phyloP scores from a whole-genome alignment of 805 yeast species.

The Isabelozyma pseudorhagii region DNA sequence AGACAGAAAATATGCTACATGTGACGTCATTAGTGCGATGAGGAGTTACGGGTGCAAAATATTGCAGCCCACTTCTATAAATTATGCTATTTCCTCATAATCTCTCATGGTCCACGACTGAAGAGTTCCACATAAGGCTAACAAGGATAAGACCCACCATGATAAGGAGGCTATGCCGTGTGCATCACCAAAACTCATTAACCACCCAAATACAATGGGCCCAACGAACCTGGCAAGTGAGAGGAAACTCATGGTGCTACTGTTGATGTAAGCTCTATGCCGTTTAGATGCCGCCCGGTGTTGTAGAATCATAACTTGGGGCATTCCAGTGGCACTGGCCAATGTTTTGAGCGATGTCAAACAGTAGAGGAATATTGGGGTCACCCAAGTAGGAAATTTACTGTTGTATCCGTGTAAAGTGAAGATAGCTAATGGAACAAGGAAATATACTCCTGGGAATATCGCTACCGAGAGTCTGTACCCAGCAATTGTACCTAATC shows the following conservation, averaged over 20 bases:
- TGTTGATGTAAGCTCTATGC: slow-evolving; percentile 35
- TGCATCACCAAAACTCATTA: slow-evolving; percentile 30
- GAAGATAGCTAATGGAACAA: slow-evolving; percentile 29
- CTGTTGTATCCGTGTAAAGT: slow-evolving; percentile 24
- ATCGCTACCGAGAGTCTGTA: slow-evolving; percentile 28
- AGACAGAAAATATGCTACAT: too few species aligned
- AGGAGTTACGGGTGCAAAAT: neutral
- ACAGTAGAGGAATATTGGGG: slow-evolving; percentile 23
- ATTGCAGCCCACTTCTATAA: slow-evolving; percentile 3
- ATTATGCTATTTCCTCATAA: slow-evolving; percentile 14
- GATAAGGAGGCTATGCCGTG: slow-evolving; percentile 22
- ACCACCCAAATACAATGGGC: slow-evolving; percentile 30
- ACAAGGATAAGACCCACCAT: slow-evolving; percentile 32
- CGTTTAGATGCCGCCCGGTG: slow-evolving; percentile 33
- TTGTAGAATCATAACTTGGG: slow-evolving; percentile 30
- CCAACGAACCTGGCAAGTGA: slow-evolving; percentile 32
- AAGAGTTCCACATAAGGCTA: slow-evolving; percentile 25
- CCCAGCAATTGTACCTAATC: slow-evolving; percentile 27
- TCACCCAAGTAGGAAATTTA: slow-evolving; percentile 25
- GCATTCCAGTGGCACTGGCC: slow-evolving; percentile 33
- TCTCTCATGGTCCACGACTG: slow-evolving; percentile 27
- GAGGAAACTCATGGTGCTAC: slow-evolving; percentile 29
- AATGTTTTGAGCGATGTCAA: slow-evolving; percentile 30
- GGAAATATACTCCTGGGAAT: slow-evolving; percentile 29
- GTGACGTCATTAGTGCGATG: neutral